phyloP scores from a whole-genome alignment of 2,329 filamentous ascomycete species.

The Moelleriella libera region DNA sequence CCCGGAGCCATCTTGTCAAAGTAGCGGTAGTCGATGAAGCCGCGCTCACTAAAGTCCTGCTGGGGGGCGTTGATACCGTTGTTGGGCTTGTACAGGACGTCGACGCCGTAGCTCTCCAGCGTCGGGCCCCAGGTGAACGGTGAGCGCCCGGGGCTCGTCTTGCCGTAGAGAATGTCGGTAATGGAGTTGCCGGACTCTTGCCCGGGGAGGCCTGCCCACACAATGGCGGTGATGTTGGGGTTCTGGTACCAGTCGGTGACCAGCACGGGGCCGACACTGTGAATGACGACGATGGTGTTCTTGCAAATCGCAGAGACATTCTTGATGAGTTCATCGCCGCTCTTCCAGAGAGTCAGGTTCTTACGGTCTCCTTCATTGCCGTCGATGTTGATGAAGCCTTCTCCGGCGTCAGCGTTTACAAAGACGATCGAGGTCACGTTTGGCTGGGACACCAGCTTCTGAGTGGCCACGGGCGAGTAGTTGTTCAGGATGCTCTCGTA shows the following conservation, averaged over 20 bases:
- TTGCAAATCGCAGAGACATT: slow-evolving; percentile 64
- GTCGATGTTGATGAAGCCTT: slow-evolving; percentile 74
- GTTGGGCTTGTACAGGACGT: slow-evolving; percentile 55
- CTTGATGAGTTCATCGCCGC: slow-evolving; percentile 67
- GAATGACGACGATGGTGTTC: slow-evolving; percentile 87
- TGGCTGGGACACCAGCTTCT: slow-evolving; percentile 45
- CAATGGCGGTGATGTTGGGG: slow-evolving; percentile 68
- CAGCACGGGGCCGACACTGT: slow-evolving; percentile 69
- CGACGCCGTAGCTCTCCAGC: slow-evolving; percentile 52
- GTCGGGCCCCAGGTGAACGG: slow-evolving; percentile 69
- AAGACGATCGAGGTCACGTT: slow-evolving; percentile 70
- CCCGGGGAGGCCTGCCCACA: slow-evolving; percentile 72
- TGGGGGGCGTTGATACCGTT: slow-evolving; percentile 54
- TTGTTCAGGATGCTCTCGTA: slow-evolving; percentile 57
- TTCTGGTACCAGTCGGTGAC: slow-evolving; percentile 61
- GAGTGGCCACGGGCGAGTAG: slow-evolving; percentile 46
- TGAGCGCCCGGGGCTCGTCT: slow-evolving; percentile 62
- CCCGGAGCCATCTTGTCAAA: slow-evolving; percentile 47
- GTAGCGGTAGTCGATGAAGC: slow-evolving; percentile 58
- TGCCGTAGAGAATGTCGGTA: slow-evolving; percentile 71
- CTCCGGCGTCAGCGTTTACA: slow-evolving; percentile 74
- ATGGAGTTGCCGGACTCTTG: slow-evolving; percentile 74
- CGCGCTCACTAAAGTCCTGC: slow-evolving; percentile 59
- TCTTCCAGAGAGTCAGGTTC: slow-evolving; percentile 81
- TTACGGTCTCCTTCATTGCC: slow-evolving; percentile 80